phyloP scores from a whole-genome alignment of 2,329 filamentous ascomycete species.

The Spiromastix sp. region DNA sequence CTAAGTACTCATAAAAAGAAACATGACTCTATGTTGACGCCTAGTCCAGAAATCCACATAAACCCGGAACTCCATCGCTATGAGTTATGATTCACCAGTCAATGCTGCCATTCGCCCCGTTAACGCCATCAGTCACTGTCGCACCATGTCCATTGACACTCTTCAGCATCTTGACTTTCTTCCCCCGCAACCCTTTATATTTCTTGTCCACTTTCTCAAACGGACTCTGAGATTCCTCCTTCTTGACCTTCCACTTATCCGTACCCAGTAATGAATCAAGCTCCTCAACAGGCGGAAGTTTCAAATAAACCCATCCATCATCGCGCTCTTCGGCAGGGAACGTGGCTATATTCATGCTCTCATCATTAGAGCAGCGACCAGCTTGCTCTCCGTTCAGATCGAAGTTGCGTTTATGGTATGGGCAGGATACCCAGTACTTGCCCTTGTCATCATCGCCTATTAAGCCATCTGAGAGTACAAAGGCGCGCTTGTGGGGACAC shows the following conservation, averaged over 20 bases:
- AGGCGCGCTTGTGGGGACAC: conserved; percentile 87
- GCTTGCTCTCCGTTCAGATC: conserved; percentile 56
- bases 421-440: conserved; percentile 77
- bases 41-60: too few relatives aligned
- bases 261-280: conserved; percentile 72
- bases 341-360: conserved; percentile 66
- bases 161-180: conserved; percentile 28
- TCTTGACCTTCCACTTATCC: conserved; percentile 65
- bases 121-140: conserved; percentile 13
- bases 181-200: conserved; percentile 44
- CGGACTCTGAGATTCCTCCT: conserved; percentile 51
- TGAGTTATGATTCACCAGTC: conserved; percentile 25
- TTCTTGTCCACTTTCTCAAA: conserved; percentile 48
- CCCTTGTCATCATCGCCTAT: conserved; percentile 53
- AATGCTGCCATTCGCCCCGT: too few relatives aligned
- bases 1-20: too few relatives aligned
- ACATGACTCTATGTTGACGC: too few relatives aligned
- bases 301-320: conserved; percentile 70
- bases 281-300: conserved; percentile 69
- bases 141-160: conserved; percentile 12
- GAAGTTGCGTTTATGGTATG: conserved; percentile 84
- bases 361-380: conserved; percentile 66
- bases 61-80: background rate
- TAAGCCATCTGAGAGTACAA: conserved; percentile 77
- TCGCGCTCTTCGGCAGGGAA: conserved; percentile 66